Conservation (phyloP, 2,329 filamentous ascomycete species). For the Pseudofabraea citricarpa region DNA sequence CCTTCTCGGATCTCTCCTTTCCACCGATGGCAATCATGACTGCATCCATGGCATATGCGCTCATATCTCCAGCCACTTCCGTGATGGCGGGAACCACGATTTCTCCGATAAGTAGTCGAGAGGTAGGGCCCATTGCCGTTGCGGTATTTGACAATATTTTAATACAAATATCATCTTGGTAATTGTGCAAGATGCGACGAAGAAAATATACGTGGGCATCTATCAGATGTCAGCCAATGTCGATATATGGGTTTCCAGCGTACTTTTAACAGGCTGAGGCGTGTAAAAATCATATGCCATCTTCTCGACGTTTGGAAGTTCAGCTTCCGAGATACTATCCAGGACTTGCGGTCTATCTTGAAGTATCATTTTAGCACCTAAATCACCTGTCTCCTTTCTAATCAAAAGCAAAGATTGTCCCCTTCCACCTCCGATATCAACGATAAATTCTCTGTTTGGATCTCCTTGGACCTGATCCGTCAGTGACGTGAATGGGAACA, state of each 20-base stretch:
- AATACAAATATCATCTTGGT: constrained; percentile 24
- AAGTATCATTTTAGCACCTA: constrained; percentile 16
- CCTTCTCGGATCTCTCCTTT: constrained; percentile 25
- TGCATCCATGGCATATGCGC: constrained; percentile 28
- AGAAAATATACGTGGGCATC: constrained; percentile 28
- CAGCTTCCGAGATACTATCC: constrained; percentile 10
- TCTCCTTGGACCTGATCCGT: constrained; percentile 10
- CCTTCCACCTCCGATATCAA: constrained; percentile 12
- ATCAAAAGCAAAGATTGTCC: constrained; percentile 8
- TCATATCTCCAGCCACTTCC: constrained; percentile 16
- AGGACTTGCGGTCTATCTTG: constrained; percentile 20
- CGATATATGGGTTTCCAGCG: too few species aligned
- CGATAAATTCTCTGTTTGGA: constrained; percentile 8
- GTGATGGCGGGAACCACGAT: constrained; percentile 30
- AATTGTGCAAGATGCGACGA: constrained; percentile 29
- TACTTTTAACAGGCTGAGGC: constrained; percentile 19
- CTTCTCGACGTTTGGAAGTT: constrained; percentile 19
- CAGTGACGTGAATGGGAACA: constrained; percentile 15
- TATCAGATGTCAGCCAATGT: too few species aligned
- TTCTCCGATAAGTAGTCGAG: constrained; percentile 31
- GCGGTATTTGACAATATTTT: constrained; percentile 23
- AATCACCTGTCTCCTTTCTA: not conserved
- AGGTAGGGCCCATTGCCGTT: constrained; percentile 24
- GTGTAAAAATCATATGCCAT: constrained; percentile 24
- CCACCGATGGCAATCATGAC: constrained; percentile 25